Evolutionary conservation across 192 early-diverging fungal species (phyloP).

Genomic region (Coemansia sp.): DNA sequence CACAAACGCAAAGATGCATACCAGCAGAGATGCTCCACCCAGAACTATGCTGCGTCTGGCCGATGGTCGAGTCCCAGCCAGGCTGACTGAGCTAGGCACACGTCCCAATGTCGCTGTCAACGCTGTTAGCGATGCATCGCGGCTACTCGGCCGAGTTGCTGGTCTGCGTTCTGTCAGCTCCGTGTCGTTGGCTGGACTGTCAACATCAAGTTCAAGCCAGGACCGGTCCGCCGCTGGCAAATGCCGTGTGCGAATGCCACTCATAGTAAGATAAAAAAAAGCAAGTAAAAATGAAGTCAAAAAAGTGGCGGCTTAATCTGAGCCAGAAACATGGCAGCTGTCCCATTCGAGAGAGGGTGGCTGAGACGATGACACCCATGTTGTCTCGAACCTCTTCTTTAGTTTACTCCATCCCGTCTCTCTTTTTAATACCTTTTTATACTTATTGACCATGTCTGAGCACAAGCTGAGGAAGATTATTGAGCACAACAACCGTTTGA

Average conservation of each 20-base stretch:
- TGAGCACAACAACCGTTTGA: conserved; percentile 73
- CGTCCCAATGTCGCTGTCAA: background rate
- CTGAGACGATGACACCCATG: background rate
- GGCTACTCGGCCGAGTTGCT: background rate
- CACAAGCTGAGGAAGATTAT: conserved; percentile 68
- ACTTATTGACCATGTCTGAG: conserved; percentile 45
- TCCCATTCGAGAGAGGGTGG: background rate
- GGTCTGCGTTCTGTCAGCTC: conserved; percentile 2
- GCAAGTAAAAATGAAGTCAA: background rate
- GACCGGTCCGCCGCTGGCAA: background rate
- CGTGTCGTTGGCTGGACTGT: background rate
- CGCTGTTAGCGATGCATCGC: background rate
- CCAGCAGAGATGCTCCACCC: conserved; percentile 29
- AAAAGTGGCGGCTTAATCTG: background rate
- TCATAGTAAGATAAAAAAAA: background rate
- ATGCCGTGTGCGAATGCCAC: background rate
- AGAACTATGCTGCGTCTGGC: conserved; percentile 40
- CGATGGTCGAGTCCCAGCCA: conserved; percentile 18
- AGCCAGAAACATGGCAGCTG: background rate
- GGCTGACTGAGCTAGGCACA: background rate
- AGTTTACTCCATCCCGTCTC: background rate
- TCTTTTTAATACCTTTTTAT: background rate
- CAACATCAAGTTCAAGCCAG: background rate
- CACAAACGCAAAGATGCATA: conserved; percentile 47
- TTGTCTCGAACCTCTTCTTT: background rate